These are phyloP conservation scores for Ogataea degrootiae DNA, from an alignment of 805 yeast species.

Conservation along the genomic window DNA sequence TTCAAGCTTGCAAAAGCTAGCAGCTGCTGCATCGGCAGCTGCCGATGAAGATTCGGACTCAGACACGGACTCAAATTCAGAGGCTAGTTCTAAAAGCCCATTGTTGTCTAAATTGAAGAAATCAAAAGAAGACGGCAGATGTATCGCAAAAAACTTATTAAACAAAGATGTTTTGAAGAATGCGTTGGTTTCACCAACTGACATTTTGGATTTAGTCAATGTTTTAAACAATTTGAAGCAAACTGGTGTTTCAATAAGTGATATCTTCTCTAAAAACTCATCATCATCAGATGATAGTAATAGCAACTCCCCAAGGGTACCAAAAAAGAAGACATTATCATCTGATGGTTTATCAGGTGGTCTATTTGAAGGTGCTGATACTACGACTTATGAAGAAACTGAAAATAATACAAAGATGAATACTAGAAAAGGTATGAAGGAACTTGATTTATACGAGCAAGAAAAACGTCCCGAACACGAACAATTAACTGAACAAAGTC, in stretches of 20 bases:
- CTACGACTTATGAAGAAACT: conserved; percentile 3
- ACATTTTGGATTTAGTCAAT: conserved; percentile 34
- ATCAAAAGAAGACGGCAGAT: not conserved
- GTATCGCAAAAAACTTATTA: conserved; percentile 11
- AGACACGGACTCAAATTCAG: not conserved
- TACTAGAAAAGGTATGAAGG: conserved; percentile 1
- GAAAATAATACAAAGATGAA: conserved; percentile 12
- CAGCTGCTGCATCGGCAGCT: not conserved
- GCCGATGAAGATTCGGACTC: not conserved
- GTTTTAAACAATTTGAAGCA: conserved; percentile 35
- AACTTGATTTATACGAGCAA: not conserved
- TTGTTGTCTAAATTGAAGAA: not conserved
- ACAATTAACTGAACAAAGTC: too few species aligned
- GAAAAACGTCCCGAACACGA: not conserved
- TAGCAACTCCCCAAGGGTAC: not conserved
- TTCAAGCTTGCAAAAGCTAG: not conserved
- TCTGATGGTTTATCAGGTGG: too few species aligned
- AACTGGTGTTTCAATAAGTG: conserved; percentile 37
- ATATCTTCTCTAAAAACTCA: conserved; percentile 17
- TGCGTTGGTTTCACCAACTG: conserved; percentile 30
- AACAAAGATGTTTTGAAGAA: conserved; percentile 32
- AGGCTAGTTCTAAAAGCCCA: not conserved
- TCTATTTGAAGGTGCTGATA: not conserved
- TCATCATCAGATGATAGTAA: not conserved
- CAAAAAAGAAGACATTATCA: too few species aligned